Evolutionary conservation across 257 asterid species (phyloP), one percentile per base, ranked within the genome.

Genomic region (Hygrophila difformis): DNA sequence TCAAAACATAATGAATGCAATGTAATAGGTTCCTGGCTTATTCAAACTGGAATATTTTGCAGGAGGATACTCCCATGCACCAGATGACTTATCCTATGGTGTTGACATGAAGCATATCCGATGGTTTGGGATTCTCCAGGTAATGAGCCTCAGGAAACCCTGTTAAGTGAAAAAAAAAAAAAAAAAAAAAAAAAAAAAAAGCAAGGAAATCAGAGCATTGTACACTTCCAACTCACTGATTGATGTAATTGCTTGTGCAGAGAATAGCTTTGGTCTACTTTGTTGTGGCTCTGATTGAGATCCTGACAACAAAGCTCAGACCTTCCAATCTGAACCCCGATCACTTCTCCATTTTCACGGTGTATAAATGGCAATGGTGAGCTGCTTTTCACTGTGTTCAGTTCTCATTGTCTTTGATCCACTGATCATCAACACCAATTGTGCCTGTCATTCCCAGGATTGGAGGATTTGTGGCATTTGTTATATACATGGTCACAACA

Each of bases 1-100:
- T n/a, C n/a, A n/a, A n/a, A n/a, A n/a, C 24, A 20, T 33, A 10
- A 1, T 31, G 3, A 33, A 33, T 12, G 10, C 8, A 33, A 33
- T 33, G 10, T 33, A 33, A 6, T 33, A 12, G 10, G 3, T 5
- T 6, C 11, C 6, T 16, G 34, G 13, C 23, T 22, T 19, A 39
- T 4, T 44, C 19, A 26, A 18, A 53, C 14, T n/a, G 14, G 14
- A 39, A 39, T 36, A 34, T 36, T 5, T 26, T 68, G 64, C 62
- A 82, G 94, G 97, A 44, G 97, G 97, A 8, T 87, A 87, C 52
- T 83, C 97, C 47, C 93, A 87, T 60, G 97, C 92, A 45, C 92
- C 95, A 11, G 17, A 59, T 74, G 72, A 71, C 1, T 59, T 83
- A 17, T 15, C 49, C 17, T 87, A 78, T 50, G 95, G 93, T 9